Evolutionary conservation across 2,329 filamentous ascomycete genomes (phyloP).

Genomic region (Cordyceps cicadae): DNA sequence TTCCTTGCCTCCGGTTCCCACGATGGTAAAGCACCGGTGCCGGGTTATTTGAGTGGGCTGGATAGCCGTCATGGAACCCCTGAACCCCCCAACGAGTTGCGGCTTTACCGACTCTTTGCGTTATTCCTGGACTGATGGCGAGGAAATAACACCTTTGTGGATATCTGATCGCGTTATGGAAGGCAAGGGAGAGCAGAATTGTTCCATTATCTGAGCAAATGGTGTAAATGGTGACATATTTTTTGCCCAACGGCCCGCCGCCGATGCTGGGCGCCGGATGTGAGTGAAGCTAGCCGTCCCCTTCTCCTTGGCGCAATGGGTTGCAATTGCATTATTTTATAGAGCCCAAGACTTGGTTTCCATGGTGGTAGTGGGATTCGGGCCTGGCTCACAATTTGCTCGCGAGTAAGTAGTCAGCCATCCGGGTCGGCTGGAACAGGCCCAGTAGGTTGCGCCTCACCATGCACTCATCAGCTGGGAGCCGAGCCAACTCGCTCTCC

Average conservation of each 20-base stretch:
- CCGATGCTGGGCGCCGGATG: not conserved
- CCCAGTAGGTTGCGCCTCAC: not conserved
- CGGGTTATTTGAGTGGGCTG: not conserved
- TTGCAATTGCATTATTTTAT: not conserved
- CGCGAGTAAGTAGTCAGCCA: not conserved
- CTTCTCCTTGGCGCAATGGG: not conserved
- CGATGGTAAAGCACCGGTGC: not conserved
- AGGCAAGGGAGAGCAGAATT: not conserved
- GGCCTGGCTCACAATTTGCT: not conserved
- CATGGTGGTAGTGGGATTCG: not conserved
- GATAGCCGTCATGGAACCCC: not conserved
- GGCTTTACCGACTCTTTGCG: not conserved
- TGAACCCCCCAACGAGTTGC: not conserved
- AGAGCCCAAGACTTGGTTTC: not conserved
- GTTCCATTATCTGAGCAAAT: not conserved
- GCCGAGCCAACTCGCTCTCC: not conserved
- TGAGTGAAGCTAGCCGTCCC: not conserved
- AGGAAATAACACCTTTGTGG: slow-evolving; percentile 6
- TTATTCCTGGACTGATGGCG: not conserved
- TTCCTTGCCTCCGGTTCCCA: not conserved
- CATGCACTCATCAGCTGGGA: not conserved
- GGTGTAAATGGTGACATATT: slow-evolving; percentile 1
- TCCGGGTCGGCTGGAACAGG: not conserved
- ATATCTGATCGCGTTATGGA: slow-evolving; percentile 2
- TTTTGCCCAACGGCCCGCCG: slow-evolving; percentile 7